Percentiles rank a stretch among this genome's conserved stretches.
These are phyloP conservation scores for Pseudogymnoascus sp. DNA, from an alignment of 2,329 filamentous ascomycete species.

Conservation along the genomic window DNA sequence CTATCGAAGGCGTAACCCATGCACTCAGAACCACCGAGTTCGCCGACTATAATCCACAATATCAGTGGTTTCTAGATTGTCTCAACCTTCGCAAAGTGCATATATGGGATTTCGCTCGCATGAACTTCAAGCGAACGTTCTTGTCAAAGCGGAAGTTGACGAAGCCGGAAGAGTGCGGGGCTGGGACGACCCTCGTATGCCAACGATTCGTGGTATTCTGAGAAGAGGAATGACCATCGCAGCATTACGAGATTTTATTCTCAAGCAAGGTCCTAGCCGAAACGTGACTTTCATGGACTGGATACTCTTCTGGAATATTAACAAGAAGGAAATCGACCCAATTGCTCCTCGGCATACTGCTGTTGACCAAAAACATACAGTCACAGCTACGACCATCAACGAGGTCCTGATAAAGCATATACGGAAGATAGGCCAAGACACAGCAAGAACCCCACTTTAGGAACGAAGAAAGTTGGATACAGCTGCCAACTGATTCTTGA, in stretches of 20 bases:
- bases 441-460: conserved; percentile 77
- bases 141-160: conserved; percentile 81
- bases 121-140: conserved; percentile 78
- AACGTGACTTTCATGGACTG: conserved; percentile 81
- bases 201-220: conserved; percentile 70
- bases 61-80: conserved; percentile 75
- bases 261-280: conserved; percentile 75
- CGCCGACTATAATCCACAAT: conserved; percentile 77
- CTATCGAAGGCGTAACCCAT: conserved; percentile 73
- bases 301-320: conserved; percentile 59
- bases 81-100: conserved; percentile 67
- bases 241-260: conserved; percentile 73
- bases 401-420: conserved; percentile 52
- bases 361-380: conserved; percentile 60
- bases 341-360: conserved; percentile 65
- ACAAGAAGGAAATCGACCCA: conserved; percentile 75
- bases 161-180: conserved; percentile 69
- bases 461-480: conserved; percentile 77
- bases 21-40: conserved; percentile 79
- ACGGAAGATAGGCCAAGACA: conserved; percentile 76
- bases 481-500: conserved; percentile 71
- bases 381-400: conserved; percentile 59
- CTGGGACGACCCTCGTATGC: conserved; percentile 84
- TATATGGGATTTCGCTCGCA: conserved; percentile 77
- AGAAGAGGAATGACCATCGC: conserved; percentile 71